Evolutionary conservation across 371 early-diverging fungal species (phyloP).

Genomic region (Saksenaea oblongispora): DNA sequence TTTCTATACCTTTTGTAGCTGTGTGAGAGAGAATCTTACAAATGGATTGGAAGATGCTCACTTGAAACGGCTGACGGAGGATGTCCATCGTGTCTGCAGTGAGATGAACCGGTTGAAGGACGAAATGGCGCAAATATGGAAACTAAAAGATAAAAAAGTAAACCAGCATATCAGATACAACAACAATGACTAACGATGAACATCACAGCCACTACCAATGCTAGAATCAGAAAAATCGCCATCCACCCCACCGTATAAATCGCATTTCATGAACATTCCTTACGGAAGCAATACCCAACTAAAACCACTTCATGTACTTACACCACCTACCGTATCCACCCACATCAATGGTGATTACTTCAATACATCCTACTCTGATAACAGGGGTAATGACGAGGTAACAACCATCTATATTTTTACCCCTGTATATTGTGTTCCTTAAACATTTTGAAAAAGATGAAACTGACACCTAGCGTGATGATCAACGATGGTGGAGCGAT

Average conservation of each 20-base stretch:
- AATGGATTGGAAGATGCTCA: constrained; percentile 38
- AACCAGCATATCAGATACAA: not conserved
- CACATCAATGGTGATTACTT: constrained; percentile 3
- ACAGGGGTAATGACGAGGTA: constrained; percentile 9
- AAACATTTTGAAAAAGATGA: constrained; percentile 5
- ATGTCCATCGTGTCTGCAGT: constrained; percentile 46
- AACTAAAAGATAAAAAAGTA: constrained; percentile 65
- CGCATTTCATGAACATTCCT: constrained; percentile 8
- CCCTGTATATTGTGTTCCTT: not conserved
- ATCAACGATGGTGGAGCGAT: constrained; percentile 72
- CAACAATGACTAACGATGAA: not conserved
- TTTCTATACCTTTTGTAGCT: not conserved
- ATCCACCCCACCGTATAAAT: constrained; percentile 17
- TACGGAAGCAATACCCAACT: not conserved
- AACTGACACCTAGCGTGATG: constrained; percentile 32
- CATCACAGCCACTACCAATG: constrained; percentile 10
- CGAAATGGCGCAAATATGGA: constrained; percentile 58
- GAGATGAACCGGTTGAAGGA: constrained; percentile 57
- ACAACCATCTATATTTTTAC: not conserved
- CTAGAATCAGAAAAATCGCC: constrained; percentile 24
- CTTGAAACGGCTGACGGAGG: constrained; percentile 56
- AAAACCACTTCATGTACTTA: constrained; percentile 12
- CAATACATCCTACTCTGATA: not conserved
- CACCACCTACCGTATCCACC: constrained; percentile 18
- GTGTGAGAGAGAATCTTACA: not conserved